These are phyloP conservation scores for Metschnikowia lochheadii DNA, from an alignment of 805 yeast genomes.

Conservation along the genomic window DNA sequence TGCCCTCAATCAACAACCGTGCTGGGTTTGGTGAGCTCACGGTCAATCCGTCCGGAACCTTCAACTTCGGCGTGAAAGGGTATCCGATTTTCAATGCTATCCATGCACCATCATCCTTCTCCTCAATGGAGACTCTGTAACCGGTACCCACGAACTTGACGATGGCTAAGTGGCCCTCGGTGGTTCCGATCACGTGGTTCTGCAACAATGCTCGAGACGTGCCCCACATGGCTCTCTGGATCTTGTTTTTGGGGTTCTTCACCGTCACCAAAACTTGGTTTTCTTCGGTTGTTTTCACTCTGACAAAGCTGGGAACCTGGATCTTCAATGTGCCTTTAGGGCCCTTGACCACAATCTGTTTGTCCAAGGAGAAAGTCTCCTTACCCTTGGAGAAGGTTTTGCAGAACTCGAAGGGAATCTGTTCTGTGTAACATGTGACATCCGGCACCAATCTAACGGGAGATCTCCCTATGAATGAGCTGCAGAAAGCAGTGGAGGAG, in stretches of 20 bases:
- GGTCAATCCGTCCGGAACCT: conserved; percentile 70
- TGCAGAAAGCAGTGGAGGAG: conserved; percentile 10
- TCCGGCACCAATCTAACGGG: conserved; percentile 69
- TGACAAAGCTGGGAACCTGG: conserved; percentile 70
- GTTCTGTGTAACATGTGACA: conserved; percentile 46
- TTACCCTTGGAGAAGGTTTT: conserved; percentile 64
- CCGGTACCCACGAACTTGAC: conserved; percentile 95
- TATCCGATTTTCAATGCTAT: conserved; percentile 84
- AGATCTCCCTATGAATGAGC: conserved; percentile 74
- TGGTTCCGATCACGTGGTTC: conserved; percentile 80
- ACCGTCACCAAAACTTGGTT: conserved; percentile 52
- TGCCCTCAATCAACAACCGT: conserved; percentile 78
- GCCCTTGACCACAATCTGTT: conserved; percentile 60
- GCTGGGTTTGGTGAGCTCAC: conserved; percentile 84
- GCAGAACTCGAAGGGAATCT: conserved; percentile 51
- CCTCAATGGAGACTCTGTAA: conserved; percentile 80
- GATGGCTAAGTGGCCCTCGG: conserved; percentile 88
- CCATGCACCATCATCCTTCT: conserved; percentile 46
- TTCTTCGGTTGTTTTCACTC: conserved; percentile 30
- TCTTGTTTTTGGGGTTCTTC: conserved; percentile 49
- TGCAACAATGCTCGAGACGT: conserved; percentile 75
- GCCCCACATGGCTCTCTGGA: conserved; percentile 93
- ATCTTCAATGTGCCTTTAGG: conserved; percentile 69
- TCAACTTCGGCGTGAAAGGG: conserved; percentile 71
- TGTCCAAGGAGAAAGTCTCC: conserved; percentile 52